A percentile compares a stretch with the other conserved stretches of the same genome.
phyloP scores from a whole-genome alignment of 2,329 filamentous ascomycete genomes.

The Hypocrella siamensis region DNA sequence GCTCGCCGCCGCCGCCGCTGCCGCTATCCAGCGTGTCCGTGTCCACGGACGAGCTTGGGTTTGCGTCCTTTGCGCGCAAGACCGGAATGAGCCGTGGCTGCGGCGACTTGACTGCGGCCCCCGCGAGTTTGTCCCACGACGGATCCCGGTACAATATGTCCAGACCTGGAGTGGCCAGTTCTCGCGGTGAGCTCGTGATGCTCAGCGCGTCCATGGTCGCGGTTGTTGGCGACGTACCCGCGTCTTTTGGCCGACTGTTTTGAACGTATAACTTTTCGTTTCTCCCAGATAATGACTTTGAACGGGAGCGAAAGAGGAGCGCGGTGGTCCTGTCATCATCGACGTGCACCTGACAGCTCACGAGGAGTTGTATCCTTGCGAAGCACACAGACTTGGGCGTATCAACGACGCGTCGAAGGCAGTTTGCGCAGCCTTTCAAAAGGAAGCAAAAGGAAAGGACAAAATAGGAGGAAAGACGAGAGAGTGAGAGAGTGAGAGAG shows the following conservation, averaged over 20 bases:
- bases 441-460: too few relatives aligned
- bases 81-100: slow-evolving; percentile 1
- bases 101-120: neutral
- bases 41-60: neutral
- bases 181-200: neutral
- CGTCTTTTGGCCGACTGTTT: neutral
- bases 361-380: too few relatives aligned
- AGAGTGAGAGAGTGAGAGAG: too few relatives aligned
- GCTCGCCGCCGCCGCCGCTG: too few relatives aligned
- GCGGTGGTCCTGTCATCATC: too few relatives aligned
- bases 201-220: neutral
- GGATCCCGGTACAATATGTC: slow-evolving; percentile 1
- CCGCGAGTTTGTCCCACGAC: slow-evolving; percentile 1
- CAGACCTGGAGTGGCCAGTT: neutral
- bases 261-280: neutral
- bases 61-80: slow-evolving; percentile 1
- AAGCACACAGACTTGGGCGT: too few relatives aligned
- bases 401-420: too few relatives aligned
- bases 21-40: neutral
- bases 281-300: neutral
- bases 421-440: too few relatives aligned
- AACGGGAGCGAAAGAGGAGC: neutral
- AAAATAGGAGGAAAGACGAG: too few relatives aligned
- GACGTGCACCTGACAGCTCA: too few relatives aligned
- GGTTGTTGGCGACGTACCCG: neutral